A percentile compares a stretch with the other conserved stretches of the same genome.
Conservation (phyloP, 2,329 filamentous ascomycete genomes). For the Graphilbum ipis-grandicollis region DNA sequence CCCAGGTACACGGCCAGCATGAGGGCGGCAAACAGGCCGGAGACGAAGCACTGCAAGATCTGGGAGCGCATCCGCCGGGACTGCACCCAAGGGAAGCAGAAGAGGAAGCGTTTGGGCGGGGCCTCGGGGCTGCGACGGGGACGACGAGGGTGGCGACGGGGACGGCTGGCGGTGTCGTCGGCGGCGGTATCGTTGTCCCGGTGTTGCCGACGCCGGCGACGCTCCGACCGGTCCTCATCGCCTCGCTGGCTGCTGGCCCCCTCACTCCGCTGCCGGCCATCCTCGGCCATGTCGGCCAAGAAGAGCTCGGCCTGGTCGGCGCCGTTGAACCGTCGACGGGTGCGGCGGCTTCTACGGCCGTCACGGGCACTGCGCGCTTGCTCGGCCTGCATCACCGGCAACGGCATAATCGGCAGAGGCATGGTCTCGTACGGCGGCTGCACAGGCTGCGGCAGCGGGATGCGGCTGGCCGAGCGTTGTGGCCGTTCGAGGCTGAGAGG, state of each 20-base stretch:
- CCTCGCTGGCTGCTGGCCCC: not conserved
- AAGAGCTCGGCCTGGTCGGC: constrained; percentile 31
- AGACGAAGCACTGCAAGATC: constrained; percentile 44
- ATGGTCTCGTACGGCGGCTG: not conserved
- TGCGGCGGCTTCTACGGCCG: not conserved
- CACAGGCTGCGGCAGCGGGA: not conserved
- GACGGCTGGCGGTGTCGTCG: too few species aligned
- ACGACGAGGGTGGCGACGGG: too few species aligned
- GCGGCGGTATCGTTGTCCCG: too few species aligned
- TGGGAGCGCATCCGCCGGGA: constrained; percentile 35
- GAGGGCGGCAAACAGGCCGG: constrained; percentile 41
- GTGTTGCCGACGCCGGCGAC: constrained; percentile 1
- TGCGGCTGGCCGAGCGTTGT: not conserved
- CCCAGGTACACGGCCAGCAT: constrained; percentile 52
- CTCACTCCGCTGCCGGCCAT: constrained; percentile 20
- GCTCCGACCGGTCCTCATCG: not conserved
- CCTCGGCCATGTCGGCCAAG: constrained; percentile 25
- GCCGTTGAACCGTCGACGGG: constrained; percentile 16
- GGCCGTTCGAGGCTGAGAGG: too few species aligned
- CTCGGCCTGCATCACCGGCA: not conserved
- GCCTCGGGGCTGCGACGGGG: not conserved
- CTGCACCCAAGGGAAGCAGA: constrained; percentile 37
- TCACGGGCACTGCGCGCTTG: not conserved
- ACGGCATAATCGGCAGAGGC: constrained; percentile 6
- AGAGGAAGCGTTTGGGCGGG: constrained; percentile 26